phyloP scores from a whole-genome alignment of 352 stramenopile genomes.

The Phytophthora chlamydospora region DNA sequence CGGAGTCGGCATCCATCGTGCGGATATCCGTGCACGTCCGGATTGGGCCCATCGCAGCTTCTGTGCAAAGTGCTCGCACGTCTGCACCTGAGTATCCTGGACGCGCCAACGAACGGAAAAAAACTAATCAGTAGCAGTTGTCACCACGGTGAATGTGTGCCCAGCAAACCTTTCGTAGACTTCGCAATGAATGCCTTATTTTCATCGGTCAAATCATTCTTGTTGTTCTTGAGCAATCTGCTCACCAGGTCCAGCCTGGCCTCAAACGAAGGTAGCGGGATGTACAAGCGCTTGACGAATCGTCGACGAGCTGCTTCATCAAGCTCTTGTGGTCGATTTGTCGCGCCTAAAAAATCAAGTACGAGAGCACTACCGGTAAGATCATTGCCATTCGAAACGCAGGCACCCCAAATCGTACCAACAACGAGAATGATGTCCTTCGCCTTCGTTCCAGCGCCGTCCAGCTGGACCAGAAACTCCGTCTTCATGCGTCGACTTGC shows the following conservation, averaged over 20 bases:
- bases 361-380: background rate
- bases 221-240: constrained; percentile 94
- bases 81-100: constrained; percentile 97
- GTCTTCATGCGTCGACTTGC: constrained; percentile 98
- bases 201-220: constrained; percentile 84
- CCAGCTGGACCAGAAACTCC: constrained; percentile 98
- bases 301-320: constrained; percentile 96
- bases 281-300: constrained; percentile 98
- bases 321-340: constrained; percentile 97
- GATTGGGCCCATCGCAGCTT: constrained; percentile 98
- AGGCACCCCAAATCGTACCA: constrained; percentile 40
- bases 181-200: constrained; percentile 91
- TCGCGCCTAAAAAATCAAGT: constrained; percentile 78
- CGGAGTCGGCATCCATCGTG: constrained; percentile 88
- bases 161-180: constrained; percentile 69
- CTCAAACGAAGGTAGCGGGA: constrained; percentile 92
- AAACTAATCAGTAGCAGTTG: background rate
- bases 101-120: constrained; percentile 2
- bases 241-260: constrained; percentile 90
- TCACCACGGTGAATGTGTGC: background rate
- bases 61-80: constrained; percentile 96
- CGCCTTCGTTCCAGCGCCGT: constrained; percentile 93
- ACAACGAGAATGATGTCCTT: constrained; percentile 92
- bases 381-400: background rate
- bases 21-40: constrained; percentile 80